Evolutionary conservation across 208 protist species (phyloP).

Genomic region (Acanthamoeba pearcei): DNA sequence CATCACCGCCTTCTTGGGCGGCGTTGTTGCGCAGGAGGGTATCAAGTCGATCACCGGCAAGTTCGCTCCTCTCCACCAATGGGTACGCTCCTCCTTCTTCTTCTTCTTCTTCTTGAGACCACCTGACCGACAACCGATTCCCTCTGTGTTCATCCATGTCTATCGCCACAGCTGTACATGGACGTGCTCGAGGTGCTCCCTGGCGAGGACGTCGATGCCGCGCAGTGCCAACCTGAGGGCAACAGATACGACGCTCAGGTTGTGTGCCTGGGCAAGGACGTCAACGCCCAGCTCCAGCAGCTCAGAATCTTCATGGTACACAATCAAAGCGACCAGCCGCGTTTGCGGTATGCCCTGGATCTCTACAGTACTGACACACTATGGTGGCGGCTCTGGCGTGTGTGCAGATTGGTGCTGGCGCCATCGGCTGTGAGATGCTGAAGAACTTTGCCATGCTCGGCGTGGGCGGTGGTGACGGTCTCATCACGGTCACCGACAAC

Average conservation of each 20-base stretch:
- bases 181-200: constrained; percentile 94
- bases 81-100: constrained; percentile 54
- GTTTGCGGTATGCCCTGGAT: background rate
- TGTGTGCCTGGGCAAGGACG: constrained; percentile 80
- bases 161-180: constrained; percentile 91
- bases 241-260: constrained; percentile 83
- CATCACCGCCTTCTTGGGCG: constrained; percentile 84
- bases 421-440: constrained; percentile 87
- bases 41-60: constrained; percentile 93
- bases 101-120: too few relatives aligned
- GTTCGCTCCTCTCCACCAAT: constrained; percentile 97
- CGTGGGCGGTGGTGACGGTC: constrained; percentile 36
- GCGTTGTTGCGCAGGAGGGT: constrained; percentile 88
- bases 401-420: constrained; percentile 80
- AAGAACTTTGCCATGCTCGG: constrained; percentile 90
- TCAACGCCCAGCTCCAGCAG: constrained; percentile 81
- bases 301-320: constrained; percentile 85
- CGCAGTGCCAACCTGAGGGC: constrained; percentile 85
- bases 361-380: constrained; percentile 36
- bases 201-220: constrained; percentile 88
- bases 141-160: background rate
- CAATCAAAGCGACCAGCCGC: background rate
- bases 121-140: too few relatives aligned
- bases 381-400: background rate
- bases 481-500: constrained; percentile 85